phyloP scores from a whole-genome alignment of 2,329 filamentous ascomycete genomes.

The Bipolaris bicolor region DNA sequence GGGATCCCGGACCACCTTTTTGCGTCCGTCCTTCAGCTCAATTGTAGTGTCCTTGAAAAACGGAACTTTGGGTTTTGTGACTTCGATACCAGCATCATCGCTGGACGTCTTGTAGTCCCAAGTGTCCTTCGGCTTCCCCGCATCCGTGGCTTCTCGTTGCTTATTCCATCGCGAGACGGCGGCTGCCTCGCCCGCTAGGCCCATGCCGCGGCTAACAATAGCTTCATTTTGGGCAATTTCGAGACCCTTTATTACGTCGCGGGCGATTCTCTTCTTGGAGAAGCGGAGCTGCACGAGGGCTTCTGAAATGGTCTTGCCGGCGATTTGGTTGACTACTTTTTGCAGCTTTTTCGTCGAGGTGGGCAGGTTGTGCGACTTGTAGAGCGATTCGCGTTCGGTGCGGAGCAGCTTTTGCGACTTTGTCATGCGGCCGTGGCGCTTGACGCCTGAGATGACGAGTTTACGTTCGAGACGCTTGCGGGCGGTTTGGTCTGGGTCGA shows the following conservation, averaged over 20 bases:
- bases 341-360: slow-evolving; percentile 93
- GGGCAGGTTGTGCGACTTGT: slow-evolving; percentile 74
- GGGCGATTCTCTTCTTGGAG: slow-evolving; percentile 89
- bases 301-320: slow-evolving; percentile 91
- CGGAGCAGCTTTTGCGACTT: slow-evolving; percentile 71
- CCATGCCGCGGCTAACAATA: slow-evolving; percentile 83
- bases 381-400: slow-evolving; percentile 63
- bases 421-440: slow-evolving; percentile 69
- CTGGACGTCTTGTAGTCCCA: slow-evolving; percentile 22
- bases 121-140: slow-evolving; percentile 14
- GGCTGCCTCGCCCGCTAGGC: slow-evolving; percentile 58
- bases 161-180: slow-evolving; percentile 29
- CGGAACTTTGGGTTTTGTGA: slow-evolving; percentile 17
- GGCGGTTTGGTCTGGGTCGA: slow-evolving; percentile 76
- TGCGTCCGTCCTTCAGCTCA: slow-evolving; percentile 75
- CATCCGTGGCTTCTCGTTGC: slow-evolving; percentile 23
- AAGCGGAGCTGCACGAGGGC: slow-evolving; percentile 95
- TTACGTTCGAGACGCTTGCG: slow-evolving; percentile 80
- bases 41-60: slow-evolving; percentile 61
- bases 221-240: slow-evolving; percentile 83
- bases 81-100: slow-evolving; percentile 6
- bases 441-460: slow-evolving; percentile 79
- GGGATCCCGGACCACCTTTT: slow-evolving; percentile 72
- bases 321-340: slow-evolving; percentile 83
- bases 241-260: slow-evolving; percentile 78